Conservation (phyloP, 306 rosid genomes). For the Vigna unguiculata region DNA sequence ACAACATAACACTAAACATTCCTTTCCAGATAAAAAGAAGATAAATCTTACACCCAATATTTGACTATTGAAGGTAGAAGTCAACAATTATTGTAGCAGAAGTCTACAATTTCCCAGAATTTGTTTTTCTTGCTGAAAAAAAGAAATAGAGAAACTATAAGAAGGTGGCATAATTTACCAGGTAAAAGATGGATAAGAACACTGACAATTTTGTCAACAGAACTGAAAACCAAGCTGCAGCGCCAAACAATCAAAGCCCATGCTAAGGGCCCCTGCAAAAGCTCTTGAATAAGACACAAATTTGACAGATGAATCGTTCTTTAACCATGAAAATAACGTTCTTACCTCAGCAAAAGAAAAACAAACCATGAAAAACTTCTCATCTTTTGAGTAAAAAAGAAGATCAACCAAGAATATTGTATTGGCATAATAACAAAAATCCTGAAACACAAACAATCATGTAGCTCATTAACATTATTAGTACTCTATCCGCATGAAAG, state of each 20-base stretch:
- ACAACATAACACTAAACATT: background rate
- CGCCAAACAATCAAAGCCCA: constrained; percentile 99
- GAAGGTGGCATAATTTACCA: constrained; percentile 56
- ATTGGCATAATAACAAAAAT: constrained; percentile 95
- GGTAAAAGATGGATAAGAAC: constrained; percentile 97
- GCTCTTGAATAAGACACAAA: constrained; percentile 44
- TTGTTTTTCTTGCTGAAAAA: background rate
- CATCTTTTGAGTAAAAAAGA: constrained; percentile 75
- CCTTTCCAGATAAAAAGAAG: background rate
- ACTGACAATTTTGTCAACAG: constrained; percentile 85
- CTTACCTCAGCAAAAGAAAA: constrained; percentile 98
- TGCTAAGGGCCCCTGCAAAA: constrained; percentile 92
- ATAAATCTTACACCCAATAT: constrained; percentile 12
- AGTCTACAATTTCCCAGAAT: constrained; percentile 9
- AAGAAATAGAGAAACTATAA: background rate
- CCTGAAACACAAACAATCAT: constrained; percentile 60
- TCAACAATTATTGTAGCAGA: background rate
- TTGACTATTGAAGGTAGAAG: constrained; percentile 5
- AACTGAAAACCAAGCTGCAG: constrained; percentile 97
- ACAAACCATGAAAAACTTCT: constrained; percentile 92
- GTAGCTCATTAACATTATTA: constrained; percentile 32
- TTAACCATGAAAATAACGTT: constrained; percentile 25
- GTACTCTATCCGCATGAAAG: background rate
- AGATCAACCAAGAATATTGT: constrained; percentile 87
- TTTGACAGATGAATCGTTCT: constrained; percentile 23